Evolutionary conservation across 192 early-diverging fungal species (phyloP), one percentile per base, ranked within the genome.

Genomic region (Rhizophagus sp.): DNA sequence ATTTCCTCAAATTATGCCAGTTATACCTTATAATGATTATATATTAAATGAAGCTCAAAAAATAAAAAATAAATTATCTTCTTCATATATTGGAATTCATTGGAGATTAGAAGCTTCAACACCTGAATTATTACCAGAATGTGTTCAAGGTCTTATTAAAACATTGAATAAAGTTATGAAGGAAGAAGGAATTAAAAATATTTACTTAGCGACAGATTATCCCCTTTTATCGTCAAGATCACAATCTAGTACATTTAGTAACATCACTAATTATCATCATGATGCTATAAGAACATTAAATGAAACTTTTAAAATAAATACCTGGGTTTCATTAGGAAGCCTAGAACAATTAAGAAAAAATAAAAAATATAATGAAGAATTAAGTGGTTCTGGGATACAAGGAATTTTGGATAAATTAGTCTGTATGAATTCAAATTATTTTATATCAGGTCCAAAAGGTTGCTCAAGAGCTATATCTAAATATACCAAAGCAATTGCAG

Each of bases 341-440:
- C 25, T 61, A 0, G 22, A 33, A 69, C 6, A 69, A 36, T 19
- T 52, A 47, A 25, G n/a, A 74, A 34, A 49, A 12, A 6, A 57
- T 33, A 2, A 22, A n/a, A 30, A 50, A 57, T 33, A 74, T 50
- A 49, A 49, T 10, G 1, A 11, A 30, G 52, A 61, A 36, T 61
- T 57, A 57, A 74, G 8, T 11, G 49, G 73, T 19, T 33, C 57
- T 1, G 73, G 73, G 6, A 62, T 74, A 62, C 57, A 71, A 33
- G 79, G 52, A 33, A 80, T 80, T 22, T 17, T 74, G 7, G 79
- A 80, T 50, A 80, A 80, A 62, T 76, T 81, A 67, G 67, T 84
- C 70, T 75, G 78, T 44, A 36, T 85, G 10, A 6, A 66, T 27
- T 70, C 77, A 9, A 30, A 72, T 76, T 76, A 80, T 44, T 70